Conservation (phyloP, 371 early-diverging fungal genomes). For the Mortierella sp. region DNA sequence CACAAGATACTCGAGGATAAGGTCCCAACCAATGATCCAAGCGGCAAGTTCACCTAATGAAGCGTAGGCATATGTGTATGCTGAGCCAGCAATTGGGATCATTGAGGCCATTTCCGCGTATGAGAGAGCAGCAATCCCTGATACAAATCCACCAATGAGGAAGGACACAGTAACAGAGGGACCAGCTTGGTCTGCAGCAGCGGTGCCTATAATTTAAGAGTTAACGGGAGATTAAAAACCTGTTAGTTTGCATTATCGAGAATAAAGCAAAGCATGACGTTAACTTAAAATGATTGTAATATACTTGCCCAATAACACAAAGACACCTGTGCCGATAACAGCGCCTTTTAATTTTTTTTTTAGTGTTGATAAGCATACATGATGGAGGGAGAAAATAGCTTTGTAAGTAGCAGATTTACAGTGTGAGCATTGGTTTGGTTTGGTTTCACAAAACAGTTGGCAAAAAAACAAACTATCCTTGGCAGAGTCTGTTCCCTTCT, state of each 20-base stretch:
- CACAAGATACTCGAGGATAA: conserved; percentile 85
- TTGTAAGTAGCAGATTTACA: neutral
- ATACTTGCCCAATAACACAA: conserved; percentile 60
- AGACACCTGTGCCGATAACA: conserved; percentile 79
- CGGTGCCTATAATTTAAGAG: conserved; percentile 65
- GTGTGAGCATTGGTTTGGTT: too few species aligned
- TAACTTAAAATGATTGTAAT: neutral
- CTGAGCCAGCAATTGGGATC: conserved; percentile 88
- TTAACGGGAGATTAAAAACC: conserved; percentile 65
- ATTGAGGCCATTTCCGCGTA: conserved; percentile 88
- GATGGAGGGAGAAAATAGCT: neutral
- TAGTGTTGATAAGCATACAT: neutral
- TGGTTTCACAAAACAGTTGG: too few species aligned
- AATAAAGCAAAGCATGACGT: neutral
- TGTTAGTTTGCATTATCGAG: neutral
- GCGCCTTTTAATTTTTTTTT: conserved; percentile 70
- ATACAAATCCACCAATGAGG: conserved; percentile 78
- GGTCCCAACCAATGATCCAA: conserved; percentile 90
- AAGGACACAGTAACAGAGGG: conserved; percentile 86
- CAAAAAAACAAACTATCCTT: too few species aligned
- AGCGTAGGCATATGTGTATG: conserved; percentile 87
- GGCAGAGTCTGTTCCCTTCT: too few species aligned
- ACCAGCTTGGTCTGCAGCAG: conserved; percentile 84
- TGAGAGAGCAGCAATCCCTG: conserved; percentile 80
- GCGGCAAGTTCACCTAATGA: conserved; percentile 88